phyloP scores from a whole-genome alignment of 2,329 filamentous ascomycete species.

The Apiospora sp. region DNA sequence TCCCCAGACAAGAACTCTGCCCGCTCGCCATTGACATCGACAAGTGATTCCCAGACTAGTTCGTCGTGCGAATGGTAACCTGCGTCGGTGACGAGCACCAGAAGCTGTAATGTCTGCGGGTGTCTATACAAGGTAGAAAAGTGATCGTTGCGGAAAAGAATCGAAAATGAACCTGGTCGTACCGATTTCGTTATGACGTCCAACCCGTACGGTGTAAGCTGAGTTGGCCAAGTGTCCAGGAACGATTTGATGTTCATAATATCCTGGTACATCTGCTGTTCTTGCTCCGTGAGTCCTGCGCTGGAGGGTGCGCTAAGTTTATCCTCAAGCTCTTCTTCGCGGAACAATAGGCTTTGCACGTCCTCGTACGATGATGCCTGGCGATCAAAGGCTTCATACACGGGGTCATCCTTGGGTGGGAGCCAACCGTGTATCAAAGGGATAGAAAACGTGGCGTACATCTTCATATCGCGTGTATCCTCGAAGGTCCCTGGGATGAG shows the following conservation, averaged over 20 bases:
- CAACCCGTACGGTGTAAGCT: constrained; percentile 84
- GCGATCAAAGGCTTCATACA: constrained; percentile 73
- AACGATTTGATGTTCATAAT: constrained; percentile 86
- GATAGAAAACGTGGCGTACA: constrained; percentile 89
- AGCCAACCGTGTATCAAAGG: constrained; percentile 95
- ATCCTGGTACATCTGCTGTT: constrained; percentile 84
- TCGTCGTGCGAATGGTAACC: constrained; percentile 89
- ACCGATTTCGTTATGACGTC: constrained; percentile 76
- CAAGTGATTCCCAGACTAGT: constrained; percentile 94
- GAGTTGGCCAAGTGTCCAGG: constrained; percentile 80
- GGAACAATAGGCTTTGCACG: constrained; percentile 86
- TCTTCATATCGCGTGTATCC: constrained; percentile 84
- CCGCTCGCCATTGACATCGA: constrained; percentile 84
- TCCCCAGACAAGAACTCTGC: constrained; percentile 90
- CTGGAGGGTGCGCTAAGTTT: constrained; percentile 66
- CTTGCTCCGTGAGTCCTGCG: constrained; percentile 71
- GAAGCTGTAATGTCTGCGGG: constrained; percentile 75
- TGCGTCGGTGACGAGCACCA: constrained; percentile 90
- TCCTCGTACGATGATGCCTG: constrained; percentile 89
- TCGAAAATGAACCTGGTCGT: constrained; percentile 80
- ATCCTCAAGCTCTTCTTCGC: constrained; percentile 86
- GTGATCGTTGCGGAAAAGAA: constrained; percentile 96
- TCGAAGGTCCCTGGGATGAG: constrained; percentile 79
- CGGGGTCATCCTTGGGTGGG: constrained; percentile 71
- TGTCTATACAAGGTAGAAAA: constrained; percentile 95